phyloP scores from a whole-genome alignment of 2,329 filamentous ascomycete species.

The Ascomycota sp. region DNA sequence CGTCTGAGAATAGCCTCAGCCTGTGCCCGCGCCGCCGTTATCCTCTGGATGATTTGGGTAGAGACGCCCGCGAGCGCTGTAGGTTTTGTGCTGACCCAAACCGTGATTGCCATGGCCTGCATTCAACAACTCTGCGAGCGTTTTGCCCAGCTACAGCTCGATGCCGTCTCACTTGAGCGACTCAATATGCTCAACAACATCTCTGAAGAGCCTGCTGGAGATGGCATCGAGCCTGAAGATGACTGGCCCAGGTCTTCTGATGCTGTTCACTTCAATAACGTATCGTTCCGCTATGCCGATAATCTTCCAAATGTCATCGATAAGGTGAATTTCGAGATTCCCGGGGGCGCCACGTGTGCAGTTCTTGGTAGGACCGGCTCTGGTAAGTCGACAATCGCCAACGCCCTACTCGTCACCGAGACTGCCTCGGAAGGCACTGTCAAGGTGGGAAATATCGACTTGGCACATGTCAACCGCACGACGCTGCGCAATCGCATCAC shows the following conservation, averaged over 20 bases:
- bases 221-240: constrained; percentile 44
- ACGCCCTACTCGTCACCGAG: constrained; percentile 34
- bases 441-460: constrained; percentile 29
- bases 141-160: constrained; percentile 73
- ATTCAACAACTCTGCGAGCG: constrained; percentile 42
- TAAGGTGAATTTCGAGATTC: constrained; percentile 49
- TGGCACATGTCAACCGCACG: constrained; percentile 30
- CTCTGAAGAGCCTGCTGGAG: constrained; percentile 49
- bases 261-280: constrained; percentile 52
- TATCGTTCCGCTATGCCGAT: constrained; percentile 59
- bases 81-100: constrained; percentile 53
- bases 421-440: constrained; percentile 27
- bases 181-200: constrained; percentile 63
- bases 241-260: constrained; percentile 54
- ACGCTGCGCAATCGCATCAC: constrained; percentile 33
- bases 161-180: constrained; percentile 75
- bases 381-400: constrained; percentile 58
- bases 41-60: constrained; percentile 50
- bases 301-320: constrained; percentile 51
- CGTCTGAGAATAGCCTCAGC: constrained; percentile 43
- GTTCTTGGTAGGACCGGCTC: constrained; percentile 69
- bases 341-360: constrained; percentile 35
- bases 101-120: constrained; percentile 13
- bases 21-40: constrained; percentile 49
- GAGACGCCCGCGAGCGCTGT: constrained; percentile 57